Percentiles rank a stretch among this genome's conserved stretches.
These are phyloP conservation scores for Durio zibethinus DNA, from an alignment of 345 rosid genomes.

Conservation along the genomic window DNA sequence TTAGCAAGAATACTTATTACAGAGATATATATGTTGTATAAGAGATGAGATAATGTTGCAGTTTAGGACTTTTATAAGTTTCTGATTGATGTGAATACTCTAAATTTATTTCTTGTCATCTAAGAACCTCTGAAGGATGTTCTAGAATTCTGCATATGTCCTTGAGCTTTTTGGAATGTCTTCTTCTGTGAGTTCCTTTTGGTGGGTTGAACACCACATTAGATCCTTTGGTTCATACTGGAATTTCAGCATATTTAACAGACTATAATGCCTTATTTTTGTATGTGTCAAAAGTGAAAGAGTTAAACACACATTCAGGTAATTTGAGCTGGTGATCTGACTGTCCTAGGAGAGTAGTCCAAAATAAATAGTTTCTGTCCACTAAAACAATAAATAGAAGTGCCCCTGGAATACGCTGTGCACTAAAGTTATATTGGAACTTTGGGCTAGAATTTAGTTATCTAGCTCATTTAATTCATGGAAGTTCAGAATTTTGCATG, in stretches of 20 bases:
- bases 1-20: neutral
- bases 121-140: neutral
- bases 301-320: neutral
- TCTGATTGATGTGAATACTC: neutral
- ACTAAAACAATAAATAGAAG: neutral
- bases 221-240: neutral
- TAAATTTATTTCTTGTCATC: neutral
- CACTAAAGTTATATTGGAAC: neutral
- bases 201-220: neutral
- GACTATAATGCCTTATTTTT: neutral
- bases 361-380: neutral
- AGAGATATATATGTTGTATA: neutral
- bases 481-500: neutral
- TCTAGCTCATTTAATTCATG: neutral
- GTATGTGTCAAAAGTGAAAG: too few relatives aligned
- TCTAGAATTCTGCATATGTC: neutral
- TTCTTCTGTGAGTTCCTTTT: neutral
- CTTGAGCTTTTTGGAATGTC: neutral
- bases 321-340: neutral
- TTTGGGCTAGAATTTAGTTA: neutral
- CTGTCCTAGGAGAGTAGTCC: neutral
- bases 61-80: neutral
- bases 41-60: neutral
- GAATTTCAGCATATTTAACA: neutral
- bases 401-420: neutral